Percentiles rank a stretch among this genome's conserved stretches.
phyloP scores from a whole-genome alignment of 306 rosid species.

The Dryas octopetala region DNA sequence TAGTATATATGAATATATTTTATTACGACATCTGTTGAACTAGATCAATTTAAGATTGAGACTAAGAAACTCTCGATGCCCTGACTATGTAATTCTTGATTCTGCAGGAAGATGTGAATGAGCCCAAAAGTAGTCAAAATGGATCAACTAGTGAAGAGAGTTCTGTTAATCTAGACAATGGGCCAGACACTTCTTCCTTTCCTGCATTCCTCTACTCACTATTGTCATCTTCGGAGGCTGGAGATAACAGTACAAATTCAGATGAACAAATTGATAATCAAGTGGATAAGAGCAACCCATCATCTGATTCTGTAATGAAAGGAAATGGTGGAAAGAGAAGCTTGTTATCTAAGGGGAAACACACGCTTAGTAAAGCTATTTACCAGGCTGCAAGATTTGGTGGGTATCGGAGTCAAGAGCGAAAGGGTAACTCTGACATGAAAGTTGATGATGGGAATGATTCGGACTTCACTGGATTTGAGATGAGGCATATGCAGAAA shows the following conservation, averaged over 20 bases:
- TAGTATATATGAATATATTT: not conserved
- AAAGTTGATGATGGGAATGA: conserved; percentile 40
- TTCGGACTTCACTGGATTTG: conserved; percentile 42
- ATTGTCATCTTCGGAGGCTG: conserved; percentile 55
- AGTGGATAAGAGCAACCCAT: conserved; percentile 23
- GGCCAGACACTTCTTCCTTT: conserved; percentile 96
- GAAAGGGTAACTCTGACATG: conserved; percentile 40
- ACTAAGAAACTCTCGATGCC: not conserved
- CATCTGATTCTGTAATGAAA: conserved; percentile 39
- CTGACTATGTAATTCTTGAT: conserved; percentile 4
- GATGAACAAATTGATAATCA: conserved; percentile 42
- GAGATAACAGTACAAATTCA: conserved; percentile 32
- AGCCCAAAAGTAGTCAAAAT: conserved; percentile 37
- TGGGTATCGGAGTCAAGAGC: conserved; percentile 51
- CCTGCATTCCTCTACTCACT: conserved; percentile 79
- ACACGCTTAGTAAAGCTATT: conserved; percentile 59
- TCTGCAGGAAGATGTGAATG: conserved; percentile 57
- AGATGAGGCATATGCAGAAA: conserved; percentile 51
- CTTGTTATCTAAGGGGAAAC: conserved; percentile 69
- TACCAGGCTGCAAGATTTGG: conserved; percentile 56
- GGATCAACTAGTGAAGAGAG: conserved; percentile 45
- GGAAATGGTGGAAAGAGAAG: conserved; percentile 63
- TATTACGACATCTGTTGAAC: not conserved
- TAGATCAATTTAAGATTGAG: not conserved
- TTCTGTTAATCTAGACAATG: conserved; percentile 46